Percentiles rank a stretch among this genome's conserved stretches.
phyloP scores from a whole-genome alignment of 352 stramenopile genomes.

The Globisporangium apiculatum region DNA sequence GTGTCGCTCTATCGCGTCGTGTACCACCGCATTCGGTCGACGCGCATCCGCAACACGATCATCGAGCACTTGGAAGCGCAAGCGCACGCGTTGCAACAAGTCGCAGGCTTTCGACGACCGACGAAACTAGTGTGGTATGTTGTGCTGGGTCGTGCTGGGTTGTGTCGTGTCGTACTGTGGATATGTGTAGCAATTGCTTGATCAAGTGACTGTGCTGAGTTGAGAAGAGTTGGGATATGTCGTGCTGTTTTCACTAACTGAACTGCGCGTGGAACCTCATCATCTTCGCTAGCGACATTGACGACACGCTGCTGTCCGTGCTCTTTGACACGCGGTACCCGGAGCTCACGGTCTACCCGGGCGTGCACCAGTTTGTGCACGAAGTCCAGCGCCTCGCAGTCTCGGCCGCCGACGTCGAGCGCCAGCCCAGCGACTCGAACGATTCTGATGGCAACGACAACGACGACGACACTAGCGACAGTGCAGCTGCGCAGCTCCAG shows the following conservation, averaged over 20 bases:
- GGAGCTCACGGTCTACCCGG: constrained; percentile 75
- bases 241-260: no score
- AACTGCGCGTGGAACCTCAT: no score
- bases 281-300: constrained; percentile 47
- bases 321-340: constrained; percentile 79
- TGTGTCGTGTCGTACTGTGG: background rate
- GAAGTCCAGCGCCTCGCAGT: constrained; percentile 47
- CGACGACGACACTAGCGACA: background rate
- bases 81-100: constrained; percentile 20
- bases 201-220: no score
- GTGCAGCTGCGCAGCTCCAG: background rate
- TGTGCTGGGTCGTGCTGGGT: background rate
- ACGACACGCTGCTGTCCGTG: constrained; percentile 71
- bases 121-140: constrained; percentile 67
- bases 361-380: constrained; percentile 76
- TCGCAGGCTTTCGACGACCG: constrained; percentile 30
- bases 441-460: constrained; percentile 17
- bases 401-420: constrained; percentile 14
- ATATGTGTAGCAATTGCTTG: no score
- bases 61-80: constrained; percentile 61
- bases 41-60: constrained; percentile 39
- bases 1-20: constrained; percentile 66
- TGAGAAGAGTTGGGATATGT: no score
- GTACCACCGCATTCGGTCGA: constrained; percentile 47
- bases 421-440: constrained; percentile 3